Percentiles rank a stretch among this genome's conserved stretches.
Evolutionary conservation across 352 stramenopile genomes (phyloP).

Genomic region (Phytophthora pistaciae): DNA sequence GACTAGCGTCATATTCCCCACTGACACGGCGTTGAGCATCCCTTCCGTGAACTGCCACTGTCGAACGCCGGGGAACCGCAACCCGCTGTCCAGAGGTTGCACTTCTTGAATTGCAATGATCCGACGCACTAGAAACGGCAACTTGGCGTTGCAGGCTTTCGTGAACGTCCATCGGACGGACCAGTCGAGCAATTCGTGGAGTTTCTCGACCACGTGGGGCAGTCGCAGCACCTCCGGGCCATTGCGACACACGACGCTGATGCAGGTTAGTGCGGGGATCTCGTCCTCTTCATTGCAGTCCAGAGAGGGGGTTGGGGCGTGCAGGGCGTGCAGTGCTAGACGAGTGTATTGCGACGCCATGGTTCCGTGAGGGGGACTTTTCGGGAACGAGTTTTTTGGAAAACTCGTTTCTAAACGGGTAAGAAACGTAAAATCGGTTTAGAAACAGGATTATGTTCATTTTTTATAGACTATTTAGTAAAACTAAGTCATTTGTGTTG

Average conservation of each 20-base stretch:
- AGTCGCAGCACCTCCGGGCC: conserved; percentile 14
- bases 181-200: conserved; percentile 20
- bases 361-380: too few species aligned
- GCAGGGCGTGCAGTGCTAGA: too few species aligned
- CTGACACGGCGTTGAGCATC: background rate
- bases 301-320: too few species aligned
- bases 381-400: too few species aligned
- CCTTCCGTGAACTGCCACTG: conserved; percentile 25
- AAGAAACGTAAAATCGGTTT: too few species aligned
- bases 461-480: too few species aligned
- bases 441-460: too few species aligned
- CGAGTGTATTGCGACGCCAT: too few species aligned
- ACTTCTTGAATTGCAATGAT: conserved; percentile 5
- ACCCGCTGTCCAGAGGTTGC: conserved; percentile 5
- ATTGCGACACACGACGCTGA: conserved; percentile 8
- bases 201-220: conserved; percentile 14
- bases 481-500: too few species aligned
- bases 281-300: background rate
- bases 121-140: conserved; percentile 1
- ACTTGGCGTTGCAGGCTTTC: conserved; percentile 13
- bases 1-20: conserved; percentile 14
- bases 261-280: background rate
- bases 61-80: conserved; percentile 3
- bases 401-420: too few species aligned
- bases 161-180: conserved; percentile 12